Base-by-base conservation (phyloP, 1,284 basidiomycete genomes). In the Ustilago hordei region DNA sequence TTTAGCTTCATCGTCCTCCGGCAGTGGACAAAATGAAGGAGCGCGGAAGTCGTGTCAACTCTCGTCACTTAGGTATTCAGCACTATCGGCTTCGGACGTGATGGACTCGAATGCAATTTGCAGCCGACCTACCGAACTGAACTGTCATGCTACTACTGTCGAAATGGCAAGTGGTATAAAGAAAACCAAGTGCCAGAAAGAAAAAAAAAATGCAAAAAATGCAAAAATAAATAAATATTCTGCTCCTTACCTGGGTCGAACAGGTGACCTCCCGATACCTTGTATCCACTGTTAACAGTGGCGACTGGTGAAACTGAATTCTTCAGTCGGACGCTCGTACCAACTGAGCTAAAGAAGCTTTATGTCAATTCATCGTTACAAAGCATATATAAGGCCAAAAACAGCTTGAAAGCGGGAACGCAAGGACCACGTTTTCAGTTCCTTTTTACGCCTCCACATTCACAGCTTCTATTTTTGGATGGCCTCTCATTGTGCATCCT, bases 321-420 rank as follows among this genome's bases (percentile, higher is more conserved):
- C 75, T 78, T 78, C 75, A 78, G 75, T 78, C 75, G 75, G 60
- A 78, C 75, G 75, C 75, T 78, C 75, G 75, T 78, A 78, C 75
- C 75, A 78, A 66, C 75, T 78, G 75, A 78, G 75, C 75, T 78
- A 78, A 67, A 68, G 64, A 71, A 75, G 73, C 73, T 36, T 12
- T 36, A 6, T 28, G 28, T 19, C 12, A 23, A 2, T 1, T 8
- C 0, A 7, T 0, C 0, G 3, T n/a, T 5, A 15, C 1, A n/a
- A 31, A 52, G 55, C 31, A 47, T 55, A 28, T 52, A 59, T 55
- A 47, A 54, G 8, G 17, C 5, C 3, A 3, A 17, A 9, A 1
- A 9, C 0, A 19, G 2, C 1, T 34, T 13, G 31, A 15, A 28
- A 17, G 17, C 17, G 28, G 1, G 32, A 38, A 54, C 31, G 55